These are phyloP conservation scores for Rauvolfia tetraphylla DNA, from an alignment of 257 asterid species.

Conservation along the genomic window DNA sequence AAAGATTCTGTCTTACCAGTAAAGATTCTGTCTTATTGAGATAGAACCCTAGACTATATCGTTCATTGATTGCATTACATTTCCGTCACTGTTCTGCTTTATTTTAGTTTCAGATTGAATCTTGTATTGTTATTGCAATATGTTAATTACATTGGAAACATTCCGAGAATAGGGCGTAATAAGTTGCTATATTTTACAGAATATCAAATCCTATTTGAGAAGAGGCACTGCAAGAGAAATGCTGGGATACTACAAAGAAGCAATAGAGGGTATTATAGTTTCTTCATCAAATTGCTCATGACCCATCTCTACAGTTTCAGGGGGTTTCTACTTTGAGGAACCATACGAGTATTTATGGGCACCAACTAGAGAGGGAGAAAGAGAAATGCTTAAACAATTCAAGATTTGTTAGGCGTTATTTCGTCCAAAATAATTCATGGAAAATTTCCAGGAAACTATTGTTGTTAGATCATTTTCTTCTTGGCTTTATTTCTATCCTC, in stretches of 20 bases:
- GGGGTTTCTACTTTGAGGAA: not conserved
- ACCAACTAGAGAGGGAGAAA: not conserved
- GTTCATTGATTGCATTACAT: not conserved
- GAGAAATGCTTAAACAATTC: no score
- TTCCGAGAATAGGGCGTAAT: not conserved
- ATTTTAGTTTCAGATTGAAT: not conserved
- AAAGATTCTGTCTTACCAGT: not conserved
- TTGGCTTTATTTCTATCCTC: not conserved
- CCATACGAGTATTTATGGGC: not conserved
- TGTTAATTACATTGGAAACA: not conserved
- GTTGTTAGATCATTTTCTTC: not conserved
- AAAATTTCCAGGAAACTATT: not conserved
- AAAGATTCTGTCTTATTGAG: not conserved
- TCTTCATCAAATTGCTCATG: not conserved
- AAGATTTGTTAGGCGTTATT: not conserved
- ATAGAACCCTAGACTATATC: not conserved
- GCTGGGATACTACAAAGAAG: constrained; percentile 73
- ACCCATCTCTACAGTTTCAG: not conserved
- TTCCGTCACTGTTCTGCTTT: not conserved
- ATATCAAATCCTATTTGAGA: constrained; percentile 77
- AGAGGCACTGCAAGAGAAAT: constrained; percentile 94
- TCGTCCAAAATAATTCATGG: not conserved
- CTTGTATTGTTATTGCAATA: not conserved
- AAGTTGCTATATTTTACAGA: constrained; percentile 40
- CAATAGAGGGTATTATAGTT: constrained; percentile 67